Base-by-base conservation (phyloP, 371 early-diverging fungal genomes). In the Mucor sp. region DNA sequence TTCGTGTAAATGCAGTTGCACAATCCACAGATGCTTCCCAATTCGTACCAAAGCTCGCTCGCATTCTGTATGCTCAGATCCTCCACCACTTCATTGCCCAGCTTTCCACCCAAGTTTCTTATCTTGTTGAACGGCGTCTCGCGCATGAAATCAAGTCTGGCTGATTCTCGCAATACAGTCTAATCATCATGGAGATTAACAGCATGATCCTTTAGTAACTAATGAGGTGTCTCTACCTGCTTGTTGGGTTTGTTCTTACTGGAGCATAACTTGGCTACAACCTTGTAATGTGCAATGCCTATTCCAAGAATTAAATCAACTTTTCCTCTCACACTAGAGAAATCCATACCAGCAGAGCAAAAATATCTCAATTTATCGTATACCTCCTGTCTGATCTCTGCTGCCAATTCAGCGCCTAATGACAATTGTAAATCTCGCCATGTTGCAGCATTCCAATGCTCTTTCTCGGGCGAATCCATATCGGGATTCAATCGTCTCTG, bases 171-270 rank as follows among this genome's bases (percentile, higher is more conserved):
- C 14, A 94, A 63, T 1, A 91, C 70, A 0, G 92, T 91, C 84
- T 53, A 23, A 17, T 17, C 17, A 5, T 17, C 17, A 5, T 17
- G 48, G 3, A 53, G 53, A 27, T 27, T 11, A 53, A 90, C 74
- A 41, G 6, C 41, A 41, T 5, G 41, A 17, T 41, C 4, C 6
- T 5, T 0, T 0, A 5, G 9, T 41, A 5, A 4, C 6, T 53
- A n/a, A 63, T 15, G 23, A 8, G 2, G 4, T 37, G 50, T 0
- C 12, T 9, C 84, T 27, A 53, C 53, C 53, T 93, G 94, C 48
- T 91, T 87, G 72, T 93, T 88, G 6, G 98, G 98, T 63, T 98
- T 98, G 76, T 97, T 90, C 69, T 86, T 59, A 6, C 88, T 91
- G 25, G 94, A 94, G 58, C 93, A 87, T 8, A 98, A 74, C 69